Base-by-base conservation (phyloP, 345 rosid species). In the Camelina sativa region DNA sequence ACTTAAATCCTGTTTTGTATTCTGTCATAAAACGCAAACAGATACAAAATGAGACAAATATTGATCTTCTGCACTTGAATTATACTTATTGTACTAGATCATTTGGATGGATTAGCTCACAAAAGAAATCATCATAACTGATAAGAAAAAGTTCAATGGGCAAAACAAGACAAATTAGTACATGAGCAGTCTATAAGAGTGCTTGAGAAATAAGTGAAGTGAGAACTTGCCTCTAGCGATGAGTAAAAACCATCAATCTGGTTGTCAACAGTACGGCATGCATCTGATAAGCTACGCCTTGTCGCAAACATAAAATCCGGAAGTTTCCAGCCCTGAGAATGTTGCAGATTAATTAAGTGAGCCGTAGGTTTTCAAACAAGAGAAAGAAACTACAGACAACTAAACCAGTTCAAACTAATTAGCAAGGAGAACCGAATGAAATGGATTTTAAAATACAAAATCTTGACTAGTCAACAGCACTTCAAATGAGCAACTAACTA, bases 221-320 rank as follows among this genome's bases (percentile, higher is more conserved):
- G 19, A 55, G 67, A 73, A 70, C 82, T 80, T 81, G 73, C 99
- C 86, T 86, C 74, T 74, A 92, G 85, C 4, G 93, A 90, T 22
- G 86, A 69, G 75, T 90, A 86, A 71, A 92, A 91, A 57, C 72
- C 85, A 63, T 90, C 97, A 63, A 95, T 92, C 69, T 88, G 91
- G 69, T 82, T 86, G 76, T 88, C 93, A 58, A 95, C 80, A 65
- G 84, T 75, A 67, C 82, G 79, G 73, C 97, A 83, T 67, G 99
- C 97, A 73, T 92, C 99, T 73, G 91, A 84, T 74, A 95, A 82
- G 75, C 94, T 79, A 53, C 94, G 94, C 72, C 88, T 89, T 3
- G 99, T 90, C 5, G 96, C 98, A 85, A 95, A 95, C 97, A 86
- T 92, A 85, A 95, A 73, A 83, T 95, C 94, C 47, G 96, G 91